Evolutionary conservation across 345 rosid genomes (phyloP).

Genomic region (Theobroma cacao): DNA sequence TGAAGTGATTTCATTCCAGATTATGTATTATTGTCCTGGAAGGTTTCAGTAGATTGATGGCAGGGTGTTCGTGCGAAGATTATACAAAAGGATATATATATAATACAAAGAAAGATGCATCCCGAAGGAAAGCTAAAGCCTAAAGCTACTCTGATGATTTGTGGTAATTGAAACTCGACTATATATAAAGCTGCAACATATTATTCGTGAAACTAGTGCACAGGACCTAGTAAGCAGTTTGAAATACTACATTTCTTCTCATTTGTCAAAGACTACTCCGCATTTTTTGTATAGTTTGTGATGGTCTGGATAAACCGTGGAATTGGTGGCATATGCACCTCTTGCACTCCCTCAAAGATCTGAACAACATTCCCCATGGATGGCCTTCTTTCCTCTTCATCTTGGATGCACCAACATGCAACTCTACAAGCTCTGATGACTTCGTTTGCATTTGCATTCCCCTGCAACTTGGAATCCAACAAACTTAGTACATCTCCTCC

Average conservation of each 20-base stretch:
- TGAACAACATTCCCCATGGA: slow-evolving; percentile 8
- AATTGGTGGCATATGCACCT: slow-evolving; percentile 3
- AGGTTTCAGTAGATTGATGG: background rate
- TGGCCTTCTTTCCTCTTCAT: slow-evolving; percentile 6
- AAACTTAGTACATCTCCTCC: background rate
- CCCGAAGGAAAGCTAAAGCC: background rate
- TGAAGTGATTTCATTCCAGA: background rate
- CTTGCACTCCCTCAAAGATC: slow-evolving; percentile 5
- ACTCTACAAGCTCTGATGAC: slow-evolving; percentile 14
- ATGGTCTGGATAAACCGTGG: slow-evolving; percentile 9
- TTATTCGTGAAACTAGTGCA: background rate
- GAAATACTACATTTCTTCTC: background rate
- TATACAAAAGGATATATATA: too few species aligned
- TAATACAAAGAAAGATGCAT: background rate
- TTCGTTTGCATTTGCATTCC: background rate
- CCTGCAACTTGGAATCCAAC: slow-evolving; percentile 1
- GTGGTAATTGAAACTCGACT: background rate
- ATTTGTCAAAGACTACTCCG: background rate
- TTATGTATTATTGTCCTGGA: background rate
- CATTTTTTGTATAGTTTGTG: background rate
- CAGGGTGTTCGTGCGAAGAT: too few species aligned
- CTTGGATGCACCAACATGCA: slow-evolving; percentile 15
- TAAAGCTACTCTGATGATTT: background rate
- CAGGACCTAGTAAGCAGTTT: background rate
- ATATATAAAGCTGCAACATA: background rate